Percentiles rank a stretch among this genome's conserved stretches.
phyloP scores from a whole-genome alignment of 495 filamentous ascomycete species.

The Annulohypoxylon moriforme region DNA sequence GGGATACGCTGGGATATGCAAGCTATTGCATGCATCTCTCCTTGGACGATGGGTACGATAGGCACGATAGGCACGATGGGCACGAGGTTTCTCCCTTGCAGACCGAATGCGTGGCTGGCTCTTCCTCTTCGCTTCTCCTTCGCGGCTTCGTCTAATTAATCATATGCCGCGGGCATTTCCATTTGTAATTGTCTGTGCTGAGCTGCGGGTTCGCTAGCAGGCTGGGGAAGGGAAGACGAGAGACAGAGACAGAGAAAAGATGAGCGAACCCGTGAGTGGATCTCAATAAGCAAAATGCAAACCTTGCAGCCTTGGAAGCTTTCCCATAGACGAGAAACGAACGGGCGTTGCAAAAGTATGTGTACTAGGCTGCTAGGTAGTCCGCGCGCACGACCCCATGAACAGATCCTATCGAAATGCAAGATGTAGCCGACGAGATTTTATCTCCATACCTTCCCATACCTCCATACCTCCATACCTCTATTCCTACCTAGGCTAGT shows the following conservation, averaged over 20 bases:
- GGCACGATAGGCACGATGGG: constrained; percentile 50
- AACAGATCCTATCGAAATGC: constrained; percentile 44
- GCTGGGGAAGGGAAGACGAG: constrained; percentile 3
- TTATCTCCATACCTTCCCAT: constrained; percentile 22
- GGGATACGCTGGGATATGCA: constrained; percentile 42
- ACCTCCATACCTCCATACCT: not conserved
- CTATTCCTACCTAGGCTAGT: not conserved
- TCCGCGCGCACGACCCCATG: constrained; percentile 30
- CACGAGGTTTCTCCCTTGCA: constrained; percentile 53
- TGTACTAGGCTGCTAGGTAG: no score
- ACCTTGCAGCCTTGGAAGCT: no score
- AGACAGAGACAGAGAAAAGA: constrained; percentile 28
- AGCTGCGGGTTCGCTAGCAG: not conserved
- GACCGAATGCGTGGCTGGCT: constrained; percentile 42
- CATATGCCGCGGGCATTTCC: constrained; percentile 5
- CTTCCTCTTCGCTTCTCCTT: constrained; percentile 23
- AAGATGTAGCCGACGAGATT: constrained; percentile 42
- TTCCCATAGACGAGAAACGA: constrained; percentile 16
- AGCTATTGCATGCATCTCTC: constrained; percentile 49
- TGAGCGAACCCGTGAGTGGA: constrained; percentile 29
- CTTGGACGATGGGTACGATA: constrained; percentile 49
- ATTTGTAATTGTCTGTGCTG: constrained; percentile 19
- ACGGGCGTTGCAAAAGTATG: constrained; percentile 4
- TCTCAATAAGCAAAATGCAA: constrained; percentile 38
- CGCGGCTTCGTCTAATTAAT: constrained; percentile 22